Evolutionary conservation across 2,329 filamentous ascomycete species (phyloP), one percentile per base, ranked within the genome.

Genomic region (Fusarium temperatum): DNA sequence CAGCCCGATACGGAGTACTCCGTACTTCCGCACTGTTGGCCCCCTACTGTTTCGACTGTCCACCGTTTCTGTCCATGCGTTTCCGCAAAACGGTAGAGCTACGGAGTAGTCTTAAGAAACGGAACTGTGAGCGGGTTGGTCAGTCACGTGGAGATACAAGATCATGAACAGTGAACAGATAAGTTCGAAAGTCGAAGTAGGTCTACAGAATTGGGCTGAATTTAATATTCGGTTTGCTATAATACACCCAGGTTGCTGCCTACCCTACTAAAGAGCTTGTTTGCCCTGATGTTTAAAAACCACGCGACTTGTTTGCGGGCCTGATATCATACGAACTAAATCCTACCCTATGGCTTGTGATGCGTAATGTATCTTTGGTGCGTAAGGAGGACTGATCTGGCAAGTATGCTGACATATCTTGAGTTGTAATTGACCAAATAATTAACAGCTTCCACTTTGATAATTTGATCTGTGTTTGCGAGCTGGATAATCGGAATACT

Each of bases 401-500:
- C 3, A n/a, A 12, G 26, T 24, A 15, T 15, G 5, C 1, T 53
- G 12, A 15, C 15, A 26, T 36, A 36, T 15, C 13, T 20, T 26
- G 18, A 10, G 8, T 53, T 26, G 11, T 5, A 30, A 30, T 18
- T 50, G 10, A 15, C 18, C 5, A 22, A 28, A 22, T 3, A 1
- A 15, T 14, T 22, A 4, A 15, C 4, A 10, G 4, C 6, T 22
- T 10, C 18, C 1, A 0, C 6, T 22, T 6, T 15, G 3, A 10
- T 8, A 15, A 22, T 11, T 5, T 8, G 8, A 9, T 28, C 1
- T 4, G 3, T 28, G 9, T 28, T 47, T 28, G 13, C 3, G 0
- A 3, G 3, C 8, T 9, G 26, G 11, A 28, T 1, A 22, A 22
- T 8, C 17, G 11, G 0, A 7, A 24, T 14, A 0, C 9, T 10